Conservation (phyloP, 352 stramenopile species). For the Pythium plurisporium region DNA sequence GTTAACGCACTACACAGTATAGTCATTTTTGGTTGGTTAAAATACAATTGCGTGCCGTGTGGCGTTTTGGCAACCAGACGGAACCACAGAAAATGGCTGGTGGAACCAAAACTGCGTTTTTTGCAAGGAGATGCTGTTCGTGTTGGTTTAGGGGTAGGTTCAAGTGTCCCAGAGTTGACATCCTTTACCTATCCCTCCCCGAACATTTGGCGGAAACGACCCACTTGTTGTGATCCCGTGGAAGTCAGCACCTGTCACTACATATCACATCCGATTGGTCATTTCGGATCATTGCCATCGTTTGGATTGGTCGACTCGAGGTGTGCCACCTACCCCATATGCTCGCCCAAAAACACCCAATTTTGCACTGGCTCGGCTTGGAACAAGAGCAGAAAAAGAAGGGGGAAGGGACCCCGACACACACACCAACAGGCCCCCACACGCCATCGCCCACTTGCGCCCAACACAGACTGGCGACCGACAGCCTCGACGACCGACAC, state of each 20-base stretch:
- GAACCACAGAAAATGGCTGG: too few relatives aligned
- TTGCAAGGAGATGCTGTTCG: not conserved
- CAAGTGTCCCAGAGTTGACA: not conserved
- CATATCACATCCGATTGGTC: not conserved
- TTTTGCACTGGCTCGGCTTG: slow-evolving; percentile 11
- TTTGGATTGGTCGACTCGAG: not conserved
- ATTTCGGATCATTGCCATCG: not conserved
- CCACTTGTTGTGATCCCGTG: too few relatives aligned
- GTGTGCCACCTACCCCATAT: not conserved
- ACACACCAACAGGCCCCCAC: not conserved
- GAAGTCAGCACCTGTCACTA: not conserved
- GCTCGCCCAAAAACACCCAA: not conserved
- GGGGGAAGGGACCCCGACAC: too few relatives aligned
- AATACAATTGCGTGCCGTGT: too few relatives aligned
- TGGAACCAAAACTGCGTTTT: too few relatives aligned
- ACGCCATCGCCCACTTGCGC: not conserved
- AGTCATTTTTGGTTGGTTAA: too few relatives aligned
- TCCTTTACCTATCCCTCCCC: not conserved
- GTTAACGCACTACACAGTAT: too few relatives aligned
- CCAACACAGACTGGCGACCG: not conserved
- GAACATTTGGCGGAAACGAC: too few relatives aligned
- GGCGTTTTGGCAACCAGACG: too few relatives aligned
- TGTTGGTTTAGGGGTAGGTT: not conserved
- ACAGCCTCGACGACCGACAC: too few relatives aligned
- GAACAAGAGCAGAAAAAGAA: slow-evolving; percentile 11